Evolutionary conservation across 768 basidiomycete genomes (phyloP).

Genomic region (Macrolepiota fuliginosa): DNA sequence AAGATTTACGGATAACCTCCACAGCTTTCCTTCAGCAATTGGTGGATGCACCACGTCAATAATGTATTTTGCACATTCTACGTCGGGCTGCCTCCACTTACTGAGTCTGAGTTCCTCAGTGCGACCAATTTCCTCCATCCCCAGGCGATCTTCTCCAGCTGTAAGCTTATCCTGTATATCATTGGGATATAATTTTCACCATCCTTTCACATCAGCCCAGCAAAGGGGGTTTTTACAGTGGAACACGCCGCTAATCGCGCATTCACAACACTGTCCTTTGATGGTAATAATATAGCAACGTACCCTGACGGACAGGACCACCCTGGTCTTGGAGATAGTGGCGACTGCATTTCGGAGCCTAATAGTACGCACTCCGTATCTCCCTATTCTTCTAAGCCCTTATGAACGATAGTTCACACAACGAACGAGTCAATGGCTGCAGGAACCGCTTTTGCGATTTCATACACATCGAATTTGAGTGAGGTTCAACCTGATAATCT

Average conservation of each 20-base stretch:
- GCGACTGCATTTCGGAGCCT: conserved; percentile 32
- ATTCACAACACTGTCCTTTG: conserved; percentile 36
- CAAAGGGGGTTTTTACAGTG: conserved; percentile 31
- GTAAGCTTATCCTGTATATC: conserved; percentile 21
- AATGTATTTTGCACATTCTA: conserved; percentile 18
- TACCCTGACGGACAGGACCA: conserved; percentile 36
- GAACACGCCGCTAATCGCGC: conserved; percentile 41
- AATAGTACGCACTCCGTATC: conserved; percentile 29
- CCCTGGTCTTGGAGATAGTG: conserved; percentile 26
- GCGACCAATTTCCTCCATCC: conserved; percentile 43
- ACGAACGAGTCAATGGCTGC: conserved; percentile 44
- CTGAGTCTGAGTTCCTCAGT: conserved; percentile 26
- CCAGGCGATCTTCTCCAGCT: conserved; percentile 41
- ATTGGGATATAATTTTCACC: neutral
- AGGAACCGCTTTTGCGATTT: conserved; percentile 46
- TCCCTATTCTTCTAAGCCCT: neutral
- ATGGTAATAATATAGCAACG: conserved; percentile 17
- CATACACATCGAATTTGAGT: conserved; percentile 37
- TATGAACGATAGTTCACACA: conserved; percentile 35
- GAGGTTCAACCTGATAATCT: conserved; percentile 40
- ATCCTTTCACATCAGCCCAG: neutral
- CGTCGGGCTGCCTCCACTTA: neutral
- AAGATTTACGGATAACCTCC: neutral
- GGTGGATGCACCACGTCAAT: conserved; percentile 43
- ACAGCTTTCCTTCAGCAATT: conserved; percentile 31